A percentile compares a stretch with the other conserved stretches of the same genome.
Evolutionary conservation across 2,329 filamentous ascomycete species (phyloP).

Genomic region (Cladosporium velox): DNA sequence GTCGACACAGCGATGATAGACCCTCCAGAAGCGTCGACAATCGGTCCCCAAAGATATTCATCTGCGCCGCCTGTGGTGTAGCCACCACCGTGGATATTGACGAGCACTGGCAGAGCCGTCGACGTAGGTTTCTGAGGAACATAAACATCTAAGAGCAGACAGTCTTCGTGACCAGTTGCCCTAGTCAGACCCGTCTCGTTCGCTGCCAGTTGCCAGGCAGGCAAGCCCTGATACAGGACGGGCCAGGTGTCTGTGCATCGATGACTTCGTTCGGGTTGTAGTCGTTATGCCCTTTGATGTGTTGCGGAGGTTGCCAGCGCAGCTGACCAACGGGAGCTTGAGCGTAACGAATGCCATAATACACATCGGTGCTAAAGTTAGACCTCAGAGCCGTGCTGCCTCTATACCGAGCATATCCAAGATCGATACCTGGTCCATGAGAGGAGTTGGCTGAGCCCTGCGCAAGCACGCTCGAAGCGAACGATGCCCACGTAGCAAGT

Average conservation of each 20-base stretch:
- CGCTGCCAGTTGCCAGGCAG: slow-evolving; percentile 9
- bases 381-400: slow-evolving; percentile 13
- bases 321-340: slow-evolving; percentile 33
- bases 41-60: slow-evolving; percentile 21
- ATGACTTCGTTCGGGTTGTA: slow-evolving; percentile 27
- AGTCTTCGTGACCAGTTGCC: slow-evolving; percentile 39
- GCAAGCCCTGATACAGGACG: slow-evolving; percentile 16
- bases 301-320: slow-evolving; percentile 36
- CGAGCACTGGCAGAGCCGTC: slow-evolving; percentile 33
- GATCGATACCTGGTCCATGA: slow-evolving; percentile 3
- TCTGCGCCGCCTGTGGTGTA: slow-evolving; percentile 36
- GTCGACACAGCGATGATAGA: slow-evolving; percentile 37
- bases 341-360: slow-evolving; percentile 34
- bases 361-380: slow-evolving; percentile 14
- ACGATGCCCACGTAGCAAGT: neutral
- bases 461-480: neutral
- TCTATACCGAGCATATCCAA: slow-evolving; percentile 18
- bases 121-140: slow-evolving; percentile 39
- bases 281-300: slow-evolving; percentile 31
- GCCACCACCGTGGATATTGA: slow-evolving; percentile 42
- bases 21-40: slow-evolving; percentile 36
- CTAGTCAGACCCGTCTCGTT: neutral
- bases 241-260: slow-evolving; percentile 27
- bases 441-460: slow-evolving; percentile 13
- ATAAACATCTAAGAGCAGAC: slow-evolving; percentile 45